Percentiles rank a stretch among this genome's conserved stretches.
These are phyloP conservation scores for Syncephalastrum racemosum DNA, from an alignment of 371 early-diverging fungal species.

Conservation along the genomic window DNA sequence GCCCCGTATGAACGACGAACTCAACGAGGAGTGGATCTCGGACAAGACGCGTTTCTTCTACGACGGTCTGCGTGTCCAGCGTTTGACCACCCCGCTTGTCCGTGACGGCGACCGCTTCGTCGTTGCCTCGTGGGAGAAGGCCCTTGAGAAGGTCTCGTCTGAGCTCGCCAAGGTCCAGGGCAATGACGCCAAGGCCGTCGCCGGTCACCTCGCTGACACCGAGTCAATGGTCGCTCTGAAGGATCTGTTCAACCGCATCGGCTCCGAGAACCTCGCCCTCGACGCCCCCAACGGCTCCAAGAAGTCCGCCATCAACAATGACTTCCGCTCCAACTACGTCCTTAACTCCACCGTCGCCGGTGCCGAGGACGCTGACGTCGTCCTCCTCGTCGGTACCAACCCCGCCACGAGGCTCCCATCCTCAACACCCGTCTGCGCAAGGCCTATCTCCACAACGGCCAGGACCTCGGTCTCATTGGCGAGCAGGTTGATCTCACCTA, in stretches of 20 bases:
- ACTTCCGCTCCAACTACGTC: slow-evolving; percentile 89
- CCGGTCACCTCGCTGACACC: slow-evolving; percentile 94
- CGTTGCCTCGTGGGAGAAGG: slow-evolving; percentile 85
- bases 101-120: slow-evolving; percentile 85
- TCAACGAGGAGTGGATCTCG: slow-evolving; percentile 98
- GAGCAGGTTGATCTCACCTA: slow-evolving; percentile 80
- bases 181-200: slow-evolving; percentile 77
- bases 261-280: slow-evolving; percentile 81
- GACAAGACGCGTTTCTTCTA: slow-evolving; percentile 96
- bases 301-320: slow-evolving; percentile 64
- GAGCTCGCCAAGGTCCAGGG: slow-evolving; percentile 60
- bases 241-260: slow-evolving; percentile 88
- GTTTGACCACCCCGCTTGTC: slow-evolving; percentile 89
- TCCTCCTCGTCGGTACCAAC: slow-evolving; percentile 92
- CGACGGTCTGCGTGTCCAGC: slow-evolving; percentile 95
- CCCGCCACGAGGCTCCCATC: slow-evolving; percentile 95
- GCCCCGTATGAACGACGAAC: slow-evolving; percentile 93
- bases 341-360: slow-evolving; percentile 85
- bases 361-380: slow-evolving; percentile 90
- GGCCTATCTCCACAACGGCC: slow-evolving; percentile 81
- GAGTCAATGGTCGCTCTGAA: slow-evolving; percentile 82
- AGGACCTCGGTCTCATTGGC: slow-evolving; percentile 86
- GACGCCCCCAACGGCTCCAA: slow-evolving; percentile 66
- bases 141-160: slow-evolving; percentile 73
- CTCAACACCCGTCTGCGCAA: slow-evolving; percentile 95